phyloP scores from a whole-genome alignment of 768 basidiomycete species.

The Melanogaster broomeanus region DNA sequence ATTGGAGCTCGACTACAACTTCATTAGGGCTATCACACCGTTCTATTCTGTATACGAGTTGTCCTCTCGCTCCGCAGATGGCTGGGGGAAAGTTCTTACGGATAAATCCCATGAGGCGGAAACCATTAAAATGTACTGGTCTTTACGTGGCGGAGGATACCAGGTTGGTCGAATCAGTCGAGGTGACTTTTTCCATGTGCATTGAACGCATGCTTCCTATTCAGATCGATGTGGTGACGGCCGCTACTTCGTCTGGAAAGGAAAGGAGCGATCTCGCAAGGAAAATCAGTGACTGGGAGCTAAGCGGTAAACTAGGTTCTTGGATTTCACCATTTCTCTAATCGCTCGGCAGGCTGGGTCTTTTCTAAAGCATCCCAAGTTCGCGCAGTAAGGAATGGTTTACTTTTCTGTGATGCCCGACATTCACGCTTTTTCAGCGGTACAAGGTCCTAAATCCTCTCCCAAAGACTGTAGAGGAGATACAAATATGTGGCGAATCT shows the following conservation, averaged over 20 bases:
- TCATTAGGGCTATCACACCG: conserved; percentile 48
- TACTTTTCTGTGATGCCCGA: neutral
- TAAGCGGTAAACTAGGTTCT: conserved; percentile 23
- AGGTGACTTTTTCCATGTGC: neutral
- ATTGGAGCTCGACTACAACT: conserved; percentile 47
- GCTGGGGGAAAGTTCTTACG: conserved; percentile 29
- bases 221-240: conserved; percentile 38
- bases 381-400: conserved; percentile 28
- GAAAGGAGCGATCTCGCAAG: conserved; percentile 35
- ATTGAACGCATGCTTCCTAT: neutral
- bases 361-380: conserved; percentile 40
- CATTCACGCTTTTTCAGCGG: conserved; percentile 25
- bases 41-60: conserved; percentile 46
- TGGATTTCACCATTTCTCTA: neutral
- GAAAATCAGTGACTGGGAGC: conserved; percentile 42
- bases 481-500: conserved; percentile 33
- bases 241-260: conserved; percentile 27
- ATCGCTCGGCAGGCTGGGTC: conserved; percentile 25
- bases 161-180: conserved; percentile 13
- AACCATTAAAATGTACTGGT: conserved; percentile 36
- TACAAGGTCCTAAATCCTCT: conserved; percentile 38
- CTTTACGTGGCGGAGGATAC: conserved; percentile 16
- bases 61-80: conserved; percentile 23
- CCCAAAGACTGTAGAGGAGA: conserved; percentile 32
- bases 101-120: conserved; percentile 35